phyloP scores from a whole-genome alignment of 768 basidiomycete species.

The Mycena vulgaris region DNA sequence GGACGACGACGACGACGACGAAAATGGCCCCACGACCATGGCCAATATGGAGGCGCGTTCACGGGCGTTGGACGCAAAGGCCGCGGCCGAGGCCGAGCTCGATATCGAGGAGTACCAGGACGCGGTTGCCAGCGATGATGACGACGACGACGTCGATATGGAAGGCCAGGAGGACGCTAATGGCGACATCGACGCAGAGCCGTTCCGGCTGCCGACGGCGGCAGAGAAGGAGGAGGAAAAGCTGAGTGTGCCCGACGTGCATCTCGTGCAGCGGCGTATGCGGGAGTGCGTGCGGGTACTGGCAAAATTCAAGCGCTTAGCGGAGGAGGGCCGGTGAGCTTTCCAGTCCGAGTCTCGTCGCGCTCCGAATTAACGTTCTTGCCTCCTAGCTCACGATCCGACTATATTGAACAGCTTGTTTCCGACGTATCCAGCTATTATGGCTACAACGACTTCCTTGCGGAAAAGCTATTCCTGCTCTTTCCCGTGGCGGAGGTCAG shows the following conservation, averaged over 20 bases:
- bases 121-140: conserved; percentile 65
- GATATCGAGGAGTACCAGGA: conserved; percentile 77
- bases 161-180: conserved; percentile 61
- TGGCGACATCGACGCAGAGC: conserved; percentile 58
- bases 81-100: conserved; percentile 77
- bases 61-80: conserved; percentile 79
- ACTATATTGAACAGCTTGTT: conserved; percentile 91
- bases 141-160: conserved; percentile 61
- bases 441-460: conserved; percentile 96
- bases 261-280: conserved; percentile 85
- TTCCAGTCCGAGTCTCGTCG: conserved; percentile 10
- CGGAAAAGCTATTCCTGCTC: conserved; percentile 94
- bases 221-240: conserved; percentile 84
- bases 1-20: conserved; percentile 57
- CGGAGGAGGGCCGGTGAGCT: conserved; percentile 77
- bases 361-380: conserved; percentile 19
- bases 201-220: conserved; percentile 78
- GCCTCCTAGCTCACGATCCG: conserved; percentile 80
- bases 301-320: conserved; percentile 78
- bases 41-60: conserved; percentile 89
- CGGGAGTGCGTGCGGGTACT: conserved; percentile 82
- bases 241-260: conserved; percentile 78
- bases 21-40: conserved; percentile 70
- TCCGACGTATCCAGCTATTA: conserved; percentile 96
- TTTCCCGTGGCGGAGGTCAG: conserved; percentile 93